Percentiles rank a stretch among this genome's conserved stretches.
These are phyloP conservation scores for Dryadomyces sulphureus DNA, from an alignment of 2,329 filamentous ascomycete species.

Conservation along the genomic window DNA sequence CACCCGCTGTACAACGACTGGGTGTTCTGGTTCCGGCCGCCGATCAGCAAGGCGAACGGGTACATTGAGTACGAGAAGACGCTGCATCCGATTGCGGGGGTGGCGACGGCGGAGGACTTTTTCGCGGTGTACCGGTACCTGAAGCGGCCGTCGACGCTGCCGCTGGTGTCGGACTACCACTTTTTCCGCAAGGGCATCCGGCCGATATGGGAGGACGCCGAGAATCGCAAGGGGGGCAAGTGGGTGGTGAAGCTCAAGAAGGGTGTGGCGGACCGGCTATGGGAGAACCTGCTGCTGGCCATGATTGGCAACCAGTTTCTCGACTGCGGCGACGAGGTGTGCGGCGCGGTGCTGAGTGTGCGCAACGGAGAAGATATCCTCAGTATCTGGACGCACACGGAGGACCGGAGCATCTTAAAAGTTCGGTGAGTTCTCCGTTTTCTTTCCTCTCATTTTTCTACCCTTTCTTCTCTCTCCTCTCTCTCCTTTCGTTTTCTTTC, in stretches of 20 bases:
- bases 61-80: conserved; percentile 93
- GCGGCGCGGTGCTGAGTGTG: conserved; percentile 86
- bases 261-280: conserved; percentile 89
- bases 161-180: conserved; percentile 92
- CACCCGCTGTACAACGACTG: conserved; percentile 71
- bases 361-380: conserved; percentile 92
- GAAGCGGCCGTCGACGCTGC: conserved; percentile 74
- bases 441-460: no score
- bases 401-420: conserved; percentile 86
- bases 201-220: conserved; percentile 96
- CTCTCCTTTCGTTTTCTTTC: no score
- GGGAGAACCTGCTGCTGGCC: conserved; percentile 84
- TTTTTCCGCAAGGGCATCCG: conserved; percentile 94
- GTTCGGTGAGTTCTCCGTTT: conserved; percentile 55
- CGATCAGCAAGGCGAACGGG: conserved; percentile 85
- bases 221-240: conserved; percentile 91
- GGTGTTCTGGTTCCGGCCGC: conserved; percentile 95
- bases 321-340: conserved; percentile 87
- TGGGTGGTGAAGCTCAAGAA: conserved; percentile 97
- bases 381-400: conserved; percentile 93
- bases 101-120: conserved; percentile 77
- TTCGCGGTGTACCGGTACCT: conserved; percentile 81
- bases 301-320: conserved; percentile 89
- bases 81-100: conserved; percentile 69
- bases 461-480: no score